phyloP scores from a whole-genome alignment of 176 grass and related monocot genomes.

The Carex myosuroides region DNA sequence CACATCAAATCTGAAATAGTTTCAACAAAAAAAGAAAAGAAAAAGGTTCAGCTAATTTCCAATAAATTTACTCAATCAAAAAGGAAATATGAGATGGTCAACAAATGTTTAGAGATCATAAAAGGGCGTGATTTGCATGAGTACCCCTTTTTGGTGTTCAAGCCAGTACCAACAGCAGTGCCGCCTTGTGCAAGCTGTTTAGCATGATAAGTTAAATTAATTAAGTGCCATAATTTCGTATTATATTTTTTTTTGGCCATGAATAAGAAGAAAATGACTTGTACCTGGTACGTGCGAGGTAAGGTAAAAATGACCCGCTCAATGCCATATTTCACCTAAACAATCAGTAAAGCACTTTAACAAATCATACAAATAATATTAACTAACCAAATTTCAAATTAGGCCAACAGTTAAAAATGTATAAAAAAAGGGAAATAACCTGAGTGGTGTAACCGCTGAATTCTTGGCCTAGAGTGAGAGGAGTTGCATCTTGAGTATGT shows the following conservation, averaged over 20 bases:
- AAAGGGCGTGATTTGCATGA: neutral
- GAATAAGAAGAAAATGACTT: constrained; percentile 10
- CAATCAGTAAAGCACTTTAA: constrained; percentile 4
- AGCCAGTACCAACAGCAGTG: constrained; percentile 93
- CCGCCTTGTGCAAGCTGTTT: constrained; percentile 97
- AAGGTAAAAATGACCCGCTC: constrained; percentile 65
- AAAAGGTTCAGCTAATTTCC: neutral
- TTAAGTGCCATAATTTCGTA: neutral
- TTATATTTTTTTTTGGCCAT: neutral
- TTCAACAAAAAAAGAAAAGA: neutral
- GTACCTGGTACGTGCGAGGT: constrained; percentile 91
- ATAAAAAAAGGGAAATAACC: constrained; percentile 32
- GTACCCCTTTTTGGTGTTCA: constrained; percentile 98
- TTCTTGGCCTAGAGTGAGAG: constrained; percentile 93
- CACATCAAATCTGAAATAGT: constrained; percentile 77
- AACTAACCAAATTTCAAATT: constrained; percentile 19
- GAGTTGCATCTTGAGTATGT: constrained; percentile 98
- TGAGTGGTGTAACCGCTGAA: constrained; percentile 93
- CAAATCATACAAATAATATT: neutral
- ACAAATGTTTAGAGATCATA: neutral
- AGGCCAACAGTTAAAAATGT: neutral
- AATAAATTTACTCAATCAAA: neutral
- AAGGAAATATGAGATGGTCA: neutral
- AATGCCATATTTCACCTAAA: constrained; percentile 89
- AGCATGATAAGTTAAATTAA: constrained; percentile 19